These are phyloP conservation scores for Entelexis sorbosivorans DNA, from an alignment of 1,139 yeast genomes.

Conservation along the genomic window DNA sequence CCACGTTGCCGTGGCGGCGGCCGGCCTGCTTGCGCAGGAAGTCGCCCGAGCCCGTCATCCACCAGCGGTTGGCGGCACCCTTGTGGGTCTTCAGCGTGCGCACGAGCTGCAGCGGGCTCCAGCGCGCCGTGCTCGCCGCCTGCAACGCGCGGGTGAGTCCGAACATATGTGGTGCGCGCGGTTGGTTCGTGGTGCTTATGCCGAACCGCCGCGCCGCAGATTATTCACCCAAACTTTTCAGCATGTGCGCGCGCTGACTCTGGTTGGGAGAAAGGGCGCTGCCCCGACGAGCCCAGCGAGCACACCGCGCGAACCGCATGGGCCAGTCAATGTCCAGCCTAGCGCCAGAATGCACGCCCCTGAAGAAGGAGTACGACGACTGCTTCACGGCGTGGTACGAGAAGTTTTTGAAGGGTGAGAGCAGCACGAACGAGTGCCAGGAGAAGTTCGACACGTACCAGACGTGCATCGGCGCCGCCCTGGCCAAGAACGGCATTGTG, in stretches of 20 bases:
- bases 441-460: slow-evolving; percentile 81
- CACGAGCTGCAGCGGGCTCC: slow-evolving; percentile 3
- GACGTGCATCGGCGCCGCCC: slow-evolving; percentile 69
- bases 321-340: slow-evolving; percentile 67
- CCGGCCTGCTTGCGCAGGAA: slow-evolving; percentile 64
- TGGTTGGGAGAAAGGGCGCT: not conserved
- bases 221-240: slow-evolving; percentile 1
- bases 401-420: slow-evolving; percentile 64
- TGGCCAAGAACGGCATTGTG: slow-evolving; percentile 59
- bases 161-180: not conserved
- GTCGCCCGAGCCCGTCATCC: slow-evolving; percentile 51
- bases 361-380: slow-evolving; percentile 74
- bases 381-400: slow-evolving; percentile 96
- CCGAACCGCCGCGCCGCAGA: not conserved
- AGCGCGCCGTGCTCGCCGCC: not conserved
- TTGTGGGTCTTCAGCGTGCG: slow-evolving; percentile 52
- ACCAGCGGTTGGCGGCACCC: slow-evolving; percentile 75
- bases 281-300: not conserved
- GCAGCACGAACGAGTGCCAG: slow-evolving; percentile 71
- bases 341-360: slow-evolving; percentile 92
- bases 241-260: not conserved
- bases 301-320: slow-evolving; percentile 23
- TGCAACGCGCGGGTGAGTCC: slow-evolving; percentile 1
- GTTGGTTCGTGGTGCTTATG: not conserved
- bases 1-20: slow-evolving; percentile 86